Evolutionary conservation across 1,284 basidiomycete genomes (phyloP).

Genomic region (Inonotus obliquus): DNA sequence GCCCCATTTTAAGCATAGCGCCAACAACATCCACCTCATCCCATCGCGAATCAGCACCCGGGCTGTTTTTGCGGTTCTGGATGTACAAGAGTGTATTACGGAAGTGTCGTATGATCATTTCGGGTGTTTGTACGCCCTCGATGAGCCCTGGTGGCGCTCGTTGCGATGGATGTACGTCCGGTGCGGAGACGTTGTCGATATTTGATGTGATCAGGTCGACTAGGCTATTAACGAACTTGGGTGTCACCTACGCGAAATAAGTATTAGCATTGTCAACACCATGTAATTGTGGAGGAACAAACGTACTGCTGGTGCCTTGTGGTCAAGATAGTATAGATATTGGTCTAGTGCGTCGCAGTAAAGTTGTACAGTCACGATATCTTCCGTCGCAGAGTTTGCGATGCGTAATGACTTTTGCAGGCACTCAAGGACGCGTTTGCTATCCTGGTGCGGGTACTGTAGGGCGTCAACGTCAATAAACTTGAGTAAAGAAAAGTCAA

Average conservation of each 20-base stretch:
- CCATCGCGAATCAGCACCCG: conserved; percentile 58
- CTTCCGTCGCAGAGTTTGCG: conserved; percentile 90
- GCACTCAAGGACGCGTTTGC: conserved; percentile 92
- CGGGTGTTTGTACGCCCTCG: conserved; percentile 86
- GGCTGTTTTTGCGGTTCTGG: conserved; percentile 62
- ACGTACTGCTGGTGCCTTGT: conserved; percentile 81
- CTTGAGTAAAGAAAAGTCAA: conserved; percentile 15
- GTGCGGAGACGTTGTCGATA: conserved; percentile 82
- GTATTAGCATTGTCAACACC: not conserved
- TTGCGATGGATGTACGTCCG: conserved; percentile 81
- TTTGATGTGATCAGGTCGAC: conserved; percentile 90
- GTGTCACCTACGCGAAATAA: conserved; percentile 58
- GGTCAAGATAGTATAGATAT: conserved; percentile 92
- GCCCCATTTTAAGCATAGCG: conserved; percentile 82
- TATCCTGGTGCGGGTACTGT: conserved; percentile 85
- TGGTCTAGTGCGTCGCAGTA: conserved; percentile 93
- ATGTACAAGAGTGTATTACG: conserved; percentile 85
- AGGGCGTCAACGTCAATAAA: not conserved
- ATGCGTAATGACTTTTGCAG: conserved; percentile 91
- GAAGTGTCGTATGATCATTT: conserved; percentile 92
- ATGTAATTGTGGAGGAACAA: conserved; percentile 2
- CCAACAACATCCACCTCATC: conserved; percentile 83
- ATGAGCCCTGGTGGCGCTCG: conserved; percentile 78
- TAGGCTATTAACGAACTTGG: conserved; percentile 91
- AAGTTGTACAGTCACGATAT: conserved; percentile 89